Evolutionary conservation across 192 early-diverging fungal genomes (phyloP).

Genomic region (Backusella psychrophila): DNA sequence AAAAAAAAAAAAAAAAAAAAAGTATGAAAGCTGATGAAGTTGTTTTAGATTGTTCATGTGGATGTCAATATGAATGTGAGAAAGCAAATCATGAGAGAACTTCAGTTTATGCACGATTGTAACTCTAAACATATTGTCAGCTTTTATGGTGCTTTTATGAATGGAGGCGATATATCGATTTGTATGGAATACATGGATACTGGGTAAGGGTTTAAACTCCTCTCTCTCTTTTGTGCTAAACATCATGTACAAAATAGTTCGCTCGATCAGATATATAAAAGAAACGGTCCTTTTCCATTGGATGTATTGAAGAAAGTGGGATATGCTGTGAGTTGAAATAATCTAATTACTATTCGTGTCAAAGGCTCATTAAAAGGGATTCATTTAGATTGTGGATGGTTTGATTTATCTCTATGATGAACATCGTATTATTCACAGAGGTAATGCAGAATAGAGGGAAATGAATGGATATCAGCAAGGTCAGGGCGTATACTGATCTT

Average conservation of each 20-base stretch:
- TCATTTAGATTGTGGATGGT: slow-evolving; percentile 56
- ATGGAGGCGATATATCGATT: slow-evolving; percentile 79
- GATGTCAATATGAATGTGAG: slow-evolving; percentile 61
- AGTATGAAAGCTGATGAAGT: background rate
- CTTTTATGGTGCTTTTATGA: slow-evolving; percentile 92
- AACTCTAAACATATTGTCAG: slow-evolving; percentile 92
- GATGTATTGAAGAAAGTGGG: slow-evolving; percentile 81
- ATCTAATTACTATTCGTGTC: background rate
- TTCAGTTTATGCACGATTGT: slow-evolving; percentile 94
- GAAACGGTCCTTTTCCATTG: slow-evolving; percentile 82
- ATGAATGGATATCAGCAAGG: too few relatives aligned
- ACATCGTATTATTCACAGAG: slow-evolving; percentile 91
- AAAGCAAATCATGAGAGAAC: slow-evolving; percentile 88
- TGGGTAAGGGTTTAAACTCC: slow-evolving; percentile 42
- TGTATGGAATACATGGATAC: slow-evolving; percentile 98
- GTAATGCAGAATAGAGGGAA: slow-evolving; percentile 31
- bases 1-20: background rate
- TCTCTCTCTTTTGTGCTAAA: background rate
- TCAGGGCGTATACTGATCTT: background rate
- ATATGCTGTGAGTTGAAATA: slow-evolving; percentile 50
- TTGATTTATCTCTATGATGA: slow-evolving; percentile 85
- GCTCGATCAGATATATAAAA: slow-evolving; percentile 87
- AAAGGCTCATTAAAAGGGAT: too few relatives aligned
- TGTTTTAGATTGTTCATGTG: slow-evolving; percentile 7
- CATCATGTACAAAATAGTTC: slow-evolving; percentile 40